These are phyloP conservation scores for Poronia punctata DNA, from an alignment of 495 filamentous ascomycete species.

Conservation along the genomic window DNA sequence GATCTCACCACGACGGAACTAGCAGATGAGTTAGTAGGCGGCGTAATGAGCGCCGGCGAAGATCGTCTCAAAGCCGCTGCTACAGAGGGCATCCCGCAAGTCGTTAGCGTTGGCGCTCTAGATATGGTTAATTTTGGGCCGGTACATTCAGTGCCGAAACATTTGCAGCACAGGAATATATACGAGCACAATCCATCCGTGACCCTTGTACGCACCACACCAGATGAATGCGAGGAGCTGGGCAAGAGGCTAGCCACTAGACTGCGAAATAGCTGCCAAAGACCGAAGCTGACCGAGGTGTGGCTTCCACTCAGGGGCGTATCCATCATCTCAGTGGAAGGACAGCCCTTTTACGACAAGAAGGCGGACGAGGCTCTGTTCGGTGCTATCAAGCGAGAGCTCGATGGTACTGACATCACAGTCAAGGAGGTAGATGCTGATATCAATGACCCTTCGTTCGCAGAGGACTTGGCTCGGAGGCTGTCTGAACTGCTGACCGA, in stretches of 20 bases:
- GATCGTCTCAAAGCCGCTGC: constrained; percentile 48
- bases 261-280: constrained; percentile 30
- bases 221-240: constrained; percentile 46
- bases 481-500: constrained; percentile 12
- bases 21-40: constrained; percentile 54
- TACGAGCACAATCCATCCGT: constrained; percentile 59
- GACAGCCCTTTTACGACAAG: constrained; percentile 29
- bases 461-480: constrained; percentile 28
- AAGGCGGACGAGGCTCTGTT: constrained; percentile 35
- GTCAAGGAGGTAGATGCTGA: constrained; percentile 32
- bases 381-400: constrained; percentile 31
- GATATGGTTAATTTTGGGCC: constrained; percentile 68
- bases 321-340: constrained; percentile 29
- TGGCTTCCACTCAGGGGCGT: constrained; percentile 49
- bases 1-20: constrained; percentile 67
- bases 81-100: constrained; percentile 48
- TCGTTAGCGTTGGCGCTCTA: constrained; percentile 56
- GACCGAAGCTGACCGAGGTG: constrained; percentile 40
- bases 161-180: constrained; percentile 38
- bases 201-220: constrained; percentile 55
- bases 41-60: constrained; percentile 51
- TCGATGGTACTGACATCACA: constrained; percentile 23
- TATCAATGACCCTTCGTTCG: constrained; percentile 36
- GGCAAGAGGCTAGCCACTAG: constrained; percentile 48
- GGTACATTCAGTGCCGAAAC: constrained; percentile 43